These are phyloP conservation scores for Phyllosticta citribraziliensis DNA, from an alignment of 2,329 filamentous ascomycete species.

Conservation along the genomic window DNA sequence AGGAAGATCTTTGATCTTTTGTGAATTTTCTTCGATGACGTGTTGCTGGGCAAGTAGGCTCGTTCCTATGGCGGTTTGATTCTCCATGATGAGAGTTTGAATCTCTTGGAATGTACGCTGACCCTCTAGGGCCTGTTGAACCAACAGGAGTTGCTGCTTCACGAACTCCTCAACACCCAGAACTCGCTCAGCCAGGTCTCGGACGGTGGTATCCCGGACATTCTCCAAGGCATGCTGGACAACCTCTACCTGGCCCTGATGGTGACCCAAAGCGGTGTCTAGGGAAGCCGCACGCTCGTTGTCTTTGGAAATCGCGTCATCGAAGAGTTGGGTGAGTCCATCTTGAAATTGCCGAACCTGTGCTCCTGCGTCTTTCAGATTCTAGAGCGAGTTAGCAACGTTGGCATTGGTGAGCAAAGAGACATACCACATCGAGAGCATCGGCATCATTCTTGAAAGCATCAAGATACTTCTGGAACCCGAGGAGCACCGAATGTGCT, in stretches of 20 bases:
- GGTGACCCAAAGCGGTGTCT: neutral
- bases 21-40: conserved; percentile 3
- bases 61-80: neutral
- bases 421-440: neutral
- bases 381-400: neutral
- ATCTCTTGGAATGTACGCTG: neutral
- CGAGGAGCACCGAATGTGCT: neutral
- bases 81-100: conserved; percentile 2
- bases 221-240: neutral
- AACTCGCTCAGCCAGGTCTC: neutral
- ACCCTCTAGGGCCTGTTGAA: conserved; percentile 1
- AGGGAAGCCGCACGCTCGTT: neutral
- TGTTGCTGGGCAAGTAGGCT: neutral
- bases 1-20: neutral
- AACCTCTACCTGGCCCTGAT: neutral
- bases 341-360: conserved; percentile 12
- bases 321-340: neutral
- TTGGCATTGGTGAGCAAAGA: neutral
- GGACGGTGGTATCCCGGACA: neutral
- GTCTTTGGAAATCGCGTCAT: neutral
- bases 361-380: conserved; percentile 13
- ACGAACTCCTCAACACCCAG: neutral
- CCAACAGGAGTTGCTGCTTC: neutral
- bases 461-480: neutral
- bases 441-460: neutral